Evolutionary conservation across 805 yeast species (phyloP).

Genomic region (Wickerhamiella sergipiensis): DNA sequence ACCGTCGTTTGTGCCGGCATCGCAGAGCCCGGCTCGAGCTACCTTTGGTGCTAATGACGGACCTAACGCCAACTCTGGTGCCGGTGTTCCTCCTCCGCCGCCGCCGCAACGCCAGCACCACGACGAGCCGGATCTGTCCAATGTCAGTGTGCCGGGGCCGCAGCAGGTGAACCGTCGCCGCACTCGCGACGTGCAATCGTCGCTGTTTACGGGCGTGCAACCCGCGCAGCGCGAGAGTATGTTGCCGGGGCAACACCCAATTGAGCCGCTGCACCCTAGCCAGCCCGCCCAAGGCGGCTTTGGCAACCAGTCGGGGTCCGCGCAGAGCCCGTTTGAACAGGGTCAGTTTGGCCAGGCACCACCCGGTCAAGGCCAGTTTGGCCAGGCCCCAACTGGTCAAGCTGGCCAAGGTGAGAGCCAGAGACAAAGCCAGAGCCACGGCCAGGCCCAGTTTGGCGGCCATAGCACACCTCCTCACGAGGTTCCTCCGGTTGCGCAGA

Average conservation of each 20-base stretch:
- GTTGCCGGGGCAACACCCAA: background rate
- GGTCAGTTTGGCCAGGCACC: too few relatives aligned
- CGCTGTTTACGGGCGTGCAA: background rate
- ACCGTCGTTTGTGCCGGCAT: background rate
- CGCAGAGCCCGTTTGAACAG: too few relatives aligned
- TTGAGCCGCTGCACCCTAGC: background rate
- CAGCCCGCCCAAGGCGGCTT: too few relatives aligned
- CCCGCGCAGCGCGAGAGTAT: slow-evolving; percentile 2
- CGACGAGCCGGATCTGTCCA: background rate
- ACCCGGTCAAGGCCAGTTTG: too few relatives aligned
- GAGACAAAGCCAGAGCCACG: too few relatives aligned
- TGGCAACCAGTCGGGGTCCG: too few relatives aligned
- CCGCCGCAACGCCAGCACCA: slow-evolving; percentile 1
- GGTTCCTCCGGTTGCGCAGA: background rate
- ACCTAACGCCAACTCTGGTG: background rate
- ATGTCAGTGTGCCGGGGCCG: background rate
- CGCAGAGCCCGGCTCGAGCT: slow-evolving; percentile 8
- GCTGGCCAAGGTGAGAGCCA: too few relatives aligned
- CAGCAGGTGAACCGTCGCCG: slow-evolving; percentile 1
- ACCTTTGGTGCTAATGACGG: background rate
- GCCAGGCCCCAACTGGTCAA: too few relatives aligned
- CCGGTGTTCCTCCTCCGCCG: background rate
- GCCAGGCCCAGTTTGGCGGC: too few relatives aligned
- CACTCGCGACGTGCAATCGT: background rate
- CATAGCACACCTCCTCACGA: background rate